Conservation (phyloP, 768 basidiomycete genomes). For the Pholiota conissans region DNA sequence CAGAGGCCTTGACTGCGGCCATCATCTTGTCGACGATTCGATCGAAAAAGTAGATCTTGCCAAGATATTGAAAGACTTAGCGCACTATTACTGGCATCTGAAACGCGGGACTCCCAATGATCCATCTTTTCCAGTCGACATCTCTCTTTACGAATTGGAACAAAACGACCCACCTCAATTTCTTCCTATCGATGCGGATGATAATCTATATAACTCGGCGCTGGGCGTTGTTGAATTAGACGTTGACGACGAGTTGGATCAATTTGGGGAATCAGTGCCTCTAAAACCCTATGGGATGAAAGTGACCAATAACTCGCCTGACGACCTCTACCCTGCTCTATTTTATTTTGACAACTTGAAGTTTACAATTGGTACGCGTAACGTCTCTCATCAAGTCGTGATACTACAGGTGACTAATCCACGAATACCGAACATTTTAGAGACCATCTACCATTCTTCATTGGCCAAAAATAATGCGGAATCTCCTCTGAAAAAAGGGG, state of each 20-base stretch:
- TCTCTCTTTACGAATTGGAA: neutral
- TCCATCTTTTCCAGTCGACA: neutral
- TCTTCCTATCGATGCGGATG: neutral
- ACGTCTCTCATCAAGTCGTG: neutral
- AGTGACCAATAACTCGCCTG: neutral
- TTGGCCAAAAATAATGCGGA: neutral
- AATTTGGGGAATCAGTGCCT: neutral
- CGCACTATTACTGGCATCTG: neutral
- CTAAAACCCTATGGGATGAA: neutral
- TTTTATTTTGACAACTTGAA: neutral
- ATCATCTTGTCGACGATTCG: neutral
- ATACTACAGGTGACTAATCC: neutral
- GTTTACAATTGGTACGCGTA: neutral
- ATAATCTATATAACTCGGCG: neutral
- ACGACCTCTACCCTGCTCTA: neutral
- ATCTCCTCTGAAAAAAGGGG: neutral
- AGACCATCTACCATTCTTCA: neutral
- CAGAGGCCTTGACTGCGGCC: neutral
- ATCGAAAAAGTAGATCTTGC: neutral
- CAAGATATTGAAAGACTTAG: neutral
- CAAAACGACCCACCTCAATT: neutral
- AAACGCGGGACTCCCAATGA: neutral
- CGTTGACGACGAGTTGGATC: neutral
- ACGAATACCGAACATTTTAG: neutral
- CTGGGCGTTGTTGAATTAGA: neutral